Conservation (phyloP, 1,139 yeast genomes). For the Protomyces macrosporus region DNA sequence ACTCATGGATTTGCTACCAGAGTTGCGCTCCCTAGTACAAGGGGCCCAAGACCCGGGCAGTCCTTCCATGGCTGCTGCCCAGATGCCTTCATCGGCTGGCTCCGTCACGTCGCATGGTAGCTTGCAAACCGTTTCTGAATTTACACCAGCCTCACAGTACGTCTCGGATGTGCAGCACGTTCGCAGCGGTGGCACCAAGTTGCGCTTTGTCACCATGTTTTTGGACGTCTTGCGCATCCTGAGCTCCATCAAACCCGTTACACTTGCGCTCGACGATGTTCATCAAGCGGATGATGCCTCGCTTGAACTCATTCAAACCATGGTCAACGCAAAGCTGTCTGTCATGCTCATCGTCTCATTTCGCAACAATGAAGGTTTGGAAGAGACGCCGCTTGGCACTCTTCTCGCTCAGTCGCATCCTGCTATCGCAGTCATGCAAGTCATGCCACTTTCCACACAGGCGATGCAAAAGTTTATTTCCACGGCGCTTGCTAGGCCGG, state of each 20-base stretch:
- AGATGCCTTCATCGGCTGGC: neutral
- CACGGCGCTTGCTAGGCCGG: constrained; percentile 25
- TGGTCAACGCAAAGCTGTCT: constrained; percentile 27
- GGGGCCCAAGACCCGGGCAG: constrained; percentile 8
- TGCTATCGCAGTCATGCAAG: constrained; percentile 1
- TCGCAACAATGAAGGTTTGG: constrained; percentile 22
- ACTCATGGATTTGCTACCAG: constrained; percentile 27
- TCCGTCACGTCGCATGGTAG: neutral
- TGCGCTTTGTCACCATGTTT: constrained; percentile 27
- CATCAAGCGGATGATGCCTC: constrained; percentile 30
- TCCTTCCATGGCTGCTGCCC: neutral
- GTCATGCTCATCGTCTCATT: constrained; percentile 28
- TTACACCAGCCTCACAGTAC: neutral
- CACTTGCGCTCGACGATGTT: constrained; percentile 29
- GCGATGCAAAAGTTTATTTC: constrained; percentile 20
- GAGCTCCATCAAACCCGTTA: constrained; percentile 26
- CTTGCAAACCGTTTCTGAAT: neutral
- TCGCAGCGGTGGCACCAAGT: constrained; percentile 28
- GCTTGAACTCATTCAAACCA: constrained; percentile 26
- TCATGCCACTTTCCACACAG: constrained; percentile 2
- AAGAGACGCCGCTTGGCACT: neutral
- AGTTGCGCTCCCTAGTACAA: constrained; percentile 21
- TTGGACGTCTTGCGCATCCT: constrained; percentile 28
- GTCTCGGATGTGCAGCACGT: neutral
- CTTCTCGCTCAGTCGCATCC: neutral